A percentile compares a stretch with the other conserved stretches of the same genome.
These are phyloP conservation scores for Aspergillus ochraceoroseus DNA, from an alignment of 2,329 filamentous ascomycete genomes.

Conservation along the genomic window DNA sequence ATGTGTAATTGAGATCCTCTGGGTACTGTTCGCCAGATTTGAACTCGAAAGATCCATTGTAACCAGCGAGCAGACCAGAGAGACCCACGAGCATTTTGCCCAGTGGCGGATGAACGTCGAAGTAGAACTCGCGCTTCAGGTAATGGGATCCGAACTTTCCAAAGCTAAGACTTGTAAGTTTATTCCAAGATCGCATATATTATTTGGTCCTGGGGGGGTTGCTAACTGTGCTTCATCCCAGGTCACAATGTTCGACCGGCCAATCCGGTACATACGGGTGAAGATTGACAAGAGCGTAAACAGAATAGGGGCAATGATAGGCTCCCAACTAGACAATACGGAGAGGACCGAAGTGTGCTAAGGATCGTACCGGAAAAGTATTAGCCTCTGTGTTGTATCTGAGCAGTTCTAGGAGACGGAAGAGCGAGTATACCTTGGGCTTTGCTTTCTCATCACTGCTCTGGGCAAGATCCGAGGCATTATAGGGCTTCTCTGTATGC, in stretches of 20 bases:
- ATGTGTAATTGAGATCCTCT: conserved; percentile 89
- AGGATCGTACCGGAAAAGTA: neutral
- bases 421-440: conserved; percentile 30
- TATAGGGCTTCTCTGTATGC: conserved; percentile 29
- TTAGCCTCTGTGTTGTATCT: neutral
- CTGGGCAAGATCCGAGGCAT: conserved; percentile 19
- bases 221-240: conserved; percentile 72
- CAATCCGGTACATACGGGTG: conserved; percentile 64
- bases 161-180: conserved; percentile 33
- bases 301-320: conserved; percentile 58
- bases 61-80: conserved; percentile 91
- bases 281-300: conserved; percentile 61
- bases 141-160: conserved; percentile 97
- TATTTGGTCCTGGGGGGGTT: neutral
- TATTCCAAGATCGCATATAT: neutral
- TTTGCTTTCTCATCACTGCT: conserved; percentile 35
- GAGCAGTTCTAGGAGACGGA: neutral
- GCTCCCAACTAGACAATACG: conserved; percentile 55
- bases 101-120: conserved; percentile 91
- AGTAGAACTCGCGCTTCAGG: conserved; percentile 98
- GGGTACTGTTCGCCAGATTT: conserved; percentile 97
- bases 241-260: conserved; percentile 65
- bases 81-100: conserved; percentile 98
- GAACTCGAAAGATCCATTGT: conserved; percentile 99
- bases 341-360: conserved; percentile 38